Evolutionary conservation across 371 early-diverging fungal species (phyloP), one percentile per base, ranked within the genome.

Genomic region (Chytridium lagenaria): DNA sequence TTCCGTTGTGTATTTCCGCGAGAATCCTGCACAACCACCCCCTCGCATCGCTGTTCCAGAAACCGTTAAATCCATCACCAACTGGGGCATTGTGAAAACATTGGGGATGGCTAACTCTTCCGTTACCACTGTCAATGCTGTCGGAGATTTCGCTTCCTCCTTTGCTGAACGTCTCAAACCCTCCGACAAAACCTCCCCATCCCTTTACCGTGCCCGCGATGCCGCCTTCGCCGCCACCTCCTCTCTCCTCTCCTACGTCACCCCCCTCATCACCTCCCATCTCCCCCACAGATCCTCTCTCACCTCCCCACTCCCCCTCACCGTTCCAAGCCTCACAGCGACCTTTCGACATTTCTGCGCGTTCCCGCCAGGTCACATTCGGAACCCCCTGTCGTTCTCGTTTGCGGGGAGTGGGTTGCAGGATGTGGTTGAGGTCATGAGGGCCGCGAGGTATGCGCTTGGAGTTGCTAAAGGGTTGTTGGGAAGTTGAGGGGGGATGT

Each of bases 391-490:
- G 10, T 40, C 44, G 7, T 66, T 66, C 37, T 66, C 66, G 44
- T 66, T 66, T 40, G 38, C 44, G 2, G 66, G 66, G 2, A 44
- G 66, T 7, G 7, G 66, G 23, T n/a, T n/a, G n/a, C n/a, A n/a
- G n/a, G n/a, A n/a, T n/a, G 66, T 38, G n/a, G 40, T 66, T 7
- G 66, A 26, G 63, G 57, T 19, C 10, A 67, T 44, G 22, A 28
- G 30, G 30, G 76, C 70, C 30, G 68, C 63, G 39, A 39, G 69
- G 26, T 75, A 75, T 61, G 36, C 52, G 16, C 39, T 75, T 38
- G 76, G 76, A 36, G 68, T 38, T 33, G 76, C 76, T 19, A n/a
- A n/a, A 59, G 70, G 52, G 69, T 34, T 2, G 31, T 76, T n/a
- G 16, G 69, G 34, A 52, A 65, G 63, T 71, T 76, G 31, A 30